Base-by-base conservation (phyloP, 805 yeast genomes). In the Candida golubevii region DNA sequence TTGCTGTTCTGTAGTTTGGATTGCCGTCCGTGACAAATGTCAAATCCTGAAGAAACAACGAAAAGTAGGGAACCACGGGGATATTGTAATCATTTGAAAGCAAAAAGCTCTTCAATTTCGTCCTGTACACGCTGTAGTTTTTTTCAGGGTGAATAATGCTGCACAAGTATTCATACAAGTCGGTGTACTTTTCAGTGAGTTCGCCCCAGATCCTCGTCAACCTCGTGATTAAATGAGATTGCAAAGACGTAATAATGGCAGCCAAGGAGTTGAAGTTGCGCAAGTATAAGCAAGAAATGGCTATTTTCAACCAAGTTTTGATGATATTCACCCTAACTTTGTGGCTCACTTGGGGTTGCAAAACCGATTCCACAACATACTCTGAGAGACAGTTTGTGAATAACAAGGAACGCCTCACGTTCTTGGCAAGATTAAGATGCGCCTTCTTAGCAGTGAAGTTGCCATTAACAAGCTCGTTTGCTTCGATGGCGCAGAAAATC, bases 11-110 rank as follows among this genome's bases (percentile, higher is more conserved):
- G 59, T 69, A 81, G 54, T 79, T 82, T 33, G 84, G 75, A 58
- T 85, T 85, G n/a, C 93, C 91, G 53, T 86, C 95, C 41, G 81
- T 76, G n/a, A 85, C 79, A 65, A 85, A 85, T 0, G 90, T 85
- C 55, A 86, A 69, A 62, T 86, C 95, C 62, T 84, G 93, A 36
- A 86, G 66, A 60, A 83, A 85, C 42, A 86, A 65, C 37, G 85
- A 82, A 45, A 85, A 73, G 58, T 85, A 86, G 13, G 95, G 95
- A 32, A 86, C 90, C 15, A 80, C 75, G 0, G 90, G 88, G 15
- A 80, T 67, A 46, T 67, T 75, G 59, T 65, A 64, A 33, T 75
- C 78, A 38, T 76, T 71, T 14, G 72, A 55, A 13, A 65, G 69
- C 48, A 82, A 63, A 42, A 83, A 75, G 54, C 78, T 78, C 43